Base-by-base conservation (phyloP, 2,329 filamentous ascomycete species). In the Dactylonectria macrodidyma region DNA sequence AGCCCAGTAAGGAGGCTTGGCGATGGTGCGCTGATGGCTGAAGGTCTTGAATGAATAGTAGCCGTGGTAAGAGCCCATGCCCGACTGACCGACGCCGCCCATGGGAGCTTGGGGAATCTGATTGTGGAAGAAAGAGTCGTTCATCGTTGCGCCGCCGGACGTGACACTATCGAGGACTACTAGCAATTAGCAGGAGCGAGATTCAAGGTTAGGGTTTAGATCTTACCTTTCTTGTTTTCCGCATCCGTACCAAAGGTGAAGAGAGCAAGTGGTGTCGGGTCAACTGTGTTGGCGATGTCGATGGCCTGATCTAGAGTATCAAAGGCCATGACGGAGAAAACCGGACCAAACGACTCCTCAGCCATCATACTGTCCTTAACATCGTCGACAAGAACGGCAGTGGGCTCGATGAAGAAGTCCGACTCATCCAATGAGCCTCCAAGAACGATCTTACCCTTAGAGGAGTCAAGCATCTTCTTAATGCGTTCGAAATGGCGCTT, bases 321-420 rank as follows among this genome's bases (percentile, higher is more conserved):
- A 62, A 94, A 92, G 0, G 94, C 88, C 61, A 97, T 84, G 70
- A 98, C 90, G 70, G 93, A 91, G 73, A 97, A 94, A 67, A 97
- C 87, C n/a, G 96, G 96, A 7, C 95, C 96, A 78, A 99, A 99
- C 50, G 91, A 94, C 84, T 99, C 96, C 70, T 97, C 90, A 26
- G 84, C 83, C 77, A 98, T 88, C 81, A 98, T 89, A 82, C 97
- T 95, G 56, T 95, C 88, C 33, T 82, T 68, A 16, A 88, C 78
- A 69, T 90, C 90, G 72, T 93, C 87, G 44, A 98, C 92, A 68
- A 94, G 87, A n/a, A 99, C 91, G n/a, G 95, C 90, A 0, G 96
- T 99, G 1, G 95, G 94, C 79, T 95, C 94, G 74, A 99, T 96
- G 82, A 93, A 98, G 57, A 93, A 90, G 36, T 94, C 88, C 41